Conservation (phyloP, 495 filamentous ascomycete genomes). For the Platismatia glauca region DNA sequence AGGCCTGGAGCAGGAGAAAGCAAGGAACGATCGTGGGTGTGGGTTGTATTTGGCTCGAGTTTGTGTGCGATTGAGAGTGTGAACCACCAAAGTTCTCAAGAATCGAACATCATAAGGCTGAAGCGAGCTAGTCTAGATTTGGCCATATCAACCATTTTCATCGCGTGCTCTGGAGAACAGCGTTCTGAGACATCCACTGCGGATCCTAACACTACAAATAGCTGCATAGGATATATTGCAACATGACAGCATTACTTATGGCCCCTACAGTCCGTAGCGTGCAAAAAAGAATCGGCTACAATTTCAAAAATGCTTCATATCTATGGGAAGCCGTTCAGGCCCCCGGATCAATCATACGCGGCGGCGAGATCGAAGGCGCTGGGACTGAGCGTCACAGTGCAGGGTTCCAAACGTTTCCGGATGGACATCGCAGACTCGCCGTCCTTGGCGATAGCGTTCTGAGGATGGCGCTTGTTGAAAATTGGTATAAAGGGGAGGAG, state of each 20-base stretch:
- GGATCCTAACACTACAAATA: background rate
- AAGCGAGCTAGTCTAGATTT: slow-evolving; percentile 6
- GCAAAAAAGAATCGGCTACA: slow-evolving; percentile 12
- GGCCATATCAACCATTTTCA: background rate
- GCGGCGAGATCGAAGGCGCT: slow-evolving; percentile 2
- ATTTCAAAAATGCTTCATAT: slow-evolving; percentile 11
- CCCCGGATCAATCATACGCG: slow-evolving; percentile 7
- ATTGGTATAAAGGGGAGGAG: slow-evolving; percentile 11
- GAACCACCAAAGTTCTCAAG: too few relatives aligned
- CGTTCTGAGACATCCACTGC: background rate
- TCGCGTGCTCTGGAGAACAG: background rate
- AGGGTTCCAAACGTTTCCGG: slow-evolving; percentile 3
- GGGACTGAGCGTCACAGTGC: background rate
- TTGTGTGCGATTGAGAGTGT: background rate
- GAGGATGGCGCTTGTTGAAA: slow-evolving; percentile 14
- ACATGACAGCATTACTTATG: background rate
- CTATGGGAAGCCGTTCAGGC: slow-evolving; percentile 17
- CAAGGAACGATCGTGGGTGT: background rate
- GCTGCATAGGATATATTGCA: background rate
- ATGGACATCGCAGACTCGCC: slow-evolving; percentile 18
- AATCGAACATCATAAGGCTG: slow-evolving; percentile 8
- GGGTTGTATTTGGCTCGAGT: background rate
- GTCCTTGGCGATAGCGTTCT: slow-evolving; percentile 13
- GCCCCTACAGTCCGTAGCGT: background rate
- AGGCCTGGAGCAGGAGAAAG: background rate